Evolutionary conservation across 371 early-diverging fungal species (phyloP).

Genomic region (Apophysomyces trapeziformis): DNA sequence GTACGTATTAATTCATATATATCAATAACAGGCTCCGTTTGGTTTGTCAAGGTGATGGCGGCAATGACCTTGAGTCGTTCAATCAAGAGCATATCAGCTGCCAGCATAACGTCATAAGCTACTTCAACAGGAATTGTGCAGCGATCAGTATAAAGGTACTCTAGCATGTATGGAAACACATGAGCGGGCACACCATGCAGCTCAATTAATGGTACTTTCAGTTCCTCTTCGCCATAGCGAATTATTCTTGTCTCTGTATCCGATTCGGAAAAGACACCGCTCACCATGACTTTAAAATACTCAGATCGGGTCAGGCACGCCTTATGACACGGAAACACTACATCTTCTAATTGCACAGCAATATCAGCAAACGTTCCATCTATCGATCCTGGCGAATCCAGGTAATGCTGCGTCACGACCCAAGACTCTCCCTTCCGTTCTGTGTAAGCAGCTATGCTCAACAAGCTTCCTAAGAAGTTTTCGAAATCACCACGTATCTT

Average conservation of each 20-base stretch:
- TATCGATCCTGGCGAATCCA: neutral
- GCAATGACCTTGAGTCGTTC: conserved; percentile 41
- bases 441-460: conserved; percentile 11
- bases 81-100: conserved; percentile 36
- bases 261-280: conserved; percentile 35
- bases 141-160: conserved; percentile 47
- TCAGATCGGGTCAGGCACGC: conserved; percentile 38
- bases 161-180: conserved; percentile 32
- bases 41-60: conserved; percentile 35
- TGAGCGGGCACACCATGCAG: conserved; percentile 29
- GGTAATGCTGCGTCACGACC: neutral
- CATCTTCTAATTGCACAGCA: conserved; percentile 32
- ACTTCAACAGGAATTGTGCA: conserved; percentile 32
- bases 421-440: conserved; percentile 3
- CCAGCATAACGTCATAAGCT: conserved; percentile 40
- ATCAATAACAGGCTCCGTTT: conserved; percentile 28
- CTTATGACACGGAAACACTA: conserved; percentile 39
- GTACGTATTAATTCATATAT: conserved; percentile 36
- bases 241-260: conserved; percentile 10
- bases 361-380: conserved; percentile 34
- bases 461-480: conserved; percentile 25
- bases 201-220: conserved; percentile 28
- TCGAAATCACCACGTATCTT: conserved; percentile 36
- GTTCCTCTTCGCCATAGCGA: conserved; percentile 7
- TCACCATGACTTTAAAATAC: conserved; percentile 41